Base-by-base conservation (phyloP, 495 filamentous ascomycete genomes). In the Aspergillus incahuasiensis region DNA sequence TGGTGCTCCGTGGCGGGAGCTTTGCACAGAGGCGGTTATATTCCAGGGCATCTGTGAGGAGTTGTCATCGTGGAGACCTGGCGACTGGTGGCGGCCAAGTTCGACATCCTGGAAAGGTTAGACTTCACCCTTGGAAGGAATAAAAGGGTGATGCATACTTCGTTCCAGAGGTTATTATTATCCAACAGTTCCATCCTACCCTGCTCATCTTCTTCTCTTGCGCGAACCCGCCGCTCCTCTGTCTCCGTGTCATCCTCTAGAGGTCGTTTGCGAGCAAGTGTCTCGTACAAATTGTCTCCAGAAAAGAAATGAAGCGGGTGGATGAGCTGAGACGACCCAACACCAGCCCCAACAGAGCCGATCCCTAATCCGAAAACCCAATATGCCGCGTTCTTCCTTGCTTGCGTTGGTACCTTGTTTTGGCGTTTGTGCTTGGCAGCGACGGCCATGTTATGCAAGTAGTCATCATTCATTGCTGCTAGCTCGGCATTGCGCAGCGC, bases 21-120 rank as follows among this genome's bases (percentile, higher is more conserved):
- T 80, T 42, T 80, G 75, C 3, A 80, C 58, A 3, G 85, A 87
- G 22, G 81, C 79, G 19, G 74, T 81, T 59, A 83, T 77, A 59
- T 89, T 89, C 86, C 86, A 90, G 40, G 86, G 86, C 78, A 89
- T 82, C 32, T 79, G 77, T 1, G 78, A 81, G 11, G 82, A 82
- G 39, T 72, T 71, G 41, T 82, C 76, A 54, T 86, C 82, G n/a
- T 75, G 68, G 2, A 86, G 75, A 16, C 77, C 74, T 0, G 76
- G 71, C 1, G 77, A 76, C 6, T 81, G 84, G 21, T 84, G 77
- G 48, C 86, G 82, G 6, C 79, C 83, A 24, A 85, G 64, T 68
- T 90, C 86, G 28, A 85, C 66, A 19, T 77, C 79, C 66, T 79
- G 19, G 53, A 40, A 0, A 32, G 12, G n/a, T 65, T 44, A 65